Evolutionary conservation across 306 rosid species (phyloP).

Genomic region (Quercus aquifolioides): DNA sequence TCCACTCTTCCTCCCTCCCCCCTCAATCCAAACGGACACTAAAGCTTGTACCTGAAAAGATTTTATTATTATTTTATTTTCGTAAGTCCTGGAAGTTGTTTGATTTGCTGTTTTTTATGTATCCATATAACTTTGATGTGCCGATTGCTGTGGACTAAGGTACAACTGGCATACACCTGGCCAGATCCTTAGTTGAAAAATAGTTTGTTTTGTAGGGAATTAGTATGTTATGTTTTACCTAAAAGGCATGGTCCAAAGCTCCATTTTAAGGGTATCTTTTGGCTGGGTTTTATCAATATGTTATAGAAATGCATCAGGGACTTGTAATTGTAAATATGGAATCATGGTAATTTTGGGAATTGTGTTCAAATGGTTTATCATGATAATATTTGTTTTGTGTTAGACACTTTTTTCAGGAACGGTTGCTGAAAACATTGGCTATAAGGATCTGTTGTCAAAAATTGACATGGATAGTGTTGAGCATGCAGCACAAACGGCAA

Average conservation of each 20-base stretch:
- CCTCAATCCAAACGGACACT: background rate
- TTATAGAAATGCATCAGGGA: background rate
- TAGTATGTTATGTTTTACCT: background rate
- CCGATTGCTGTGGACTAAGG: background rate
- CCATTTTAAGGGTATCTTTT: background rate
- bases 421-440: conserved; percentile 88
- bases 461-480: conserved; percentile 73
- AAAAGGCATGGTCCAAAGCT: background rate
- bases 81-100: conserved; percentile 10
- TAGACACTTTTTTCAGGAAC: conserved; percentile 90
- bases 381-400: conserved; percentile 8
- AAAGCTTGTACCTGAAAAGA: background rate
- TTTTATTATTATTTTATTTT: background rate
- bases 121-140: background rate
- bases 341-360: background rate
- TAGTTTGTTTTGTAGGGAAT: background rate
- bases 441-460: conserved; percentile 61
- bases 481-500: conserved; percentile 67
- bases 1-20: too few species aligned
- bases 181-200: background rate
- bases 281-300: background rate
- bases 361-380: conserved; percentile 1
- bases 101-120: background rate
- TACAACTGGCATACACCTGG: background rate
- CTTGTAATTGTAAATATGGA: background rate